Base-by-base conservation (phyloP, 306 rosid species). In the Calophaca sinica region DNA sequence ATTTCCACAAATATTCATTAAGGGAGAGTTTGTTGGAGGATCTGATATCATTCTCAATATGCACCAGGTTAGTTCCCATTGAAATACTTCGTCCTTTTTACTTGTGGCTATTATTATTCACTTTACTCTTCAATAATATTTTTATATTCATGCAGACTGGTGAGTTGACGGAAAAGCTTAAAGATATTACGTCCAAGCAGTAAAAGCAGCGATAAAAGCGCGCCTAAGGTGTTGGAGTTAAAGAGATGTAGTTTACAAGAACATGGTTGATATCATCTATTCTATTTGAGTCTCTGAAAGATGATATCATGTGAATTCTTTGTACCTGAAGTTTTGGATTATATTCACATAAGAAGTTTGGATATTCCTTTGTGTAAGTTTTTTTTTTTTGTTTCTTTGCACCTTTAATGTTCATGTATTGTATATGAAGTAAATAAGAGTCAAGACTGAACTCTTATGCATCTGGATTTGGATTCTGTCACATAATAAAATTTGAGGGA, bases 1-100 rank as follows among this genome's bases (percentile, higher is more conserved):
- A 58, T 89, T 93, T 82, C 96, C 98, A 0, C 96, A 93, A 74
- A 80, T 90, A 50, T 93, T 90, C 91, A 83, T 93, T 35, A 87
- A 89, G 86, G 96, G 96, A 71, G 96, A 93, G 82, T 93, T 93
- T 48, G 62, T 90, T 79, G 96, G 98, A 50, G 96, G 96, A 33
- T 90, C 98, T 1, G 96, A 90, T 80, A 89, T 90, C 66, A 58
- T 93, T 82, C 96, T 90, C 64, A 90, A 79, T 64, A 64, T 93
- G 90, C 96, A 93, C 70, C 88, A 87, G 93, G 98, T 90, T 76
- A 69, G 75, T 72, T 42, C 35, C 45, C 61, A 11, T 59, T 51
- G 50, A 44, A 65, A 5, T 38, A 15, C 1, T 12, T 49, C 4
- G 9, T 73, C 13, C 12, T 15, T n/a, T 50, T 74, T 32, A 14